Evolutionary conservation across 768 basidiomycete species (phyloP).

Genomic region (Dendrothele bispora): DNA sequence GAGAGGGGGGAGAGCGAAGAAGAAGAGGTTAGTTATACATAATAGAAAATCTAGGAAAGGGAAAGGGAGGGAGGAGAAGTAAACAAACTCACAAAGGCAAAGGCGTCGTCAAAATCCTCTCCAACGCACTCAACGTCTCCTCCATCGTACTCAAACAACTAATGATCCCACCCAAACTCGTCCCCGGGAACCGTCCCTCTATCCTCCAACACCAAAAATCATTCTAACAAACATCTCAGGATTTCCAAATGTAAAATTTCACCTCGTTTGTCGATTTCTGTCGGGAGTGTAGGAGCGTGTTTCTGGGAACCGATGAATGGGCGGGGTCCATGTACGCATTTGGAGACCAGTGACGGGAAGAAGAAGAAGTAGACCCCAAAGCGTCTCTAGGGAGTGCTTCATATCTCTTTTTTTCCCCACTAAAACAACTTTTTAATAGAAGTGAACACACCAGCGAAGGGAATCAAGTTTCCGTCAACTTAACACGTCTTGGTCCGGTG

Average conservation of each 20-base stretch:
- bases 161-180: conserved; percentile 51
- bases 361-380: too few relatives aligned
- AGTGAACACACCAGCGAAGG: conserved; percentile 20
- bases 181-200: conserved; percentile 55
- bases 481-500: conserved; percentile 10
- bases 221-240: conserved; percentile 54
- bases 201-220: conserved; percentile 58
- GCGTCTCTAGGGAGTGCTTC: conserved; percentile 30
- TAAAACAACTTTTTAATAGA: conserved; percentile 7
- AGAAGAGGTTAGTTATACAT: too few relatives aligned
- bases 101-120: conserved; percentile 62
- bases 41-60: background rate
- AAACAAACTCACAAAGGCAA: conserved; percentile 65
- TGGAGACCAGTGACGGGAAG: too few relatives aligned
- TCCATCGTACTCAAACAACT: conserved; percentile 51
- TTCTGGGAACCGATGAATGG: too few relatives aligned
- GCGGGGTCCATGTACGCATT: too few relatives aligned
- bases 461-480: conserved; percentile 24
- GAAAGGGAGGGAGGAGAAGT: background rate
- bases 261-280: too few relatives aligned
- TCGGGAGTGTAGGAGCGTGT: too few relatives aligned
- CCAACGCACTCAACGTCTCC: conserved; percentile 49
- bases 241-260: conserved; percentile 62
- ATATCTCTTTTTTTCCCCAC: conserved; percentile 31
- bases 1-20: too few relatives aligned